phyloP scores from a whole-genome alignment of 805 yeast species.

The Wickerhamiella slavikovae region DNA sequence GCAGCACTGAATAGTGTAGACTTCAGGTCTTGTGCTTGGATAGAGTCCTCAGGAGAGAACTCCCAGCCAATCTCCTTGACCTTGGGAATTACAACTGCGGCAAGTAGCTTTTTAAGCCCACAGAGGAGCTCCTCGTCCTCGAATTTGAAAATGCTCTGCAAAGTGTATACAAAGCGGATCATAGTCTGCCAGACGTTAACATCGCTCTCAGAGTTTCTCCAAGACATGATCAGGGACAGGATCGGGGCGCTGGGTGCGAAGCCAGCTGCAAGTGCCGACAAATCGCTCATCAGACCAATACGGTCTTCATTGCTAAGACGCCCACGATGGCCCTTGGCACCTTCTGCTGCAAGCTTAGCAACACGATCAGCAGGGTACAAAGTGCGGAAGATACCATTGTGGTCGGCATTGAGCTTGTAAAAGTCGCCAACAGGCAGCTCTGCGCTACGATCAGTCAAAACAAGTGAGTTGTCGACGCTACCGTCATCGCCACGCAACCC shows the following conservation, averaged over 20 bases:
- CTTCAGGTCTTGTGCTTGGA: slow-evolving; percentile 41
- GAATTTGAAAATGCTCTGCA: slow-evolving; percentile 28
- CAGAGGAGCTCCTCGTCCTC: slow-evolving; percentile 23
- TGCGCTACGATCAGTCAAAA: slow-evolving; percentile 30
- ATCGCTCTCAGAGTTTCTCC: slow-evolving; percentile 31
- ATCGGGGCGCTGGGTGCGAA: slow-evolving; percentile 27
- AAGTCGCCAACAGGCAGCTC: slow-evolving; percentile 26
- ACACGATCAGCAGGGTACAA: slow-evolving; percentile 32
- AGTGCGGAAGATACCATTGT: slow-evolving; percentile 40
- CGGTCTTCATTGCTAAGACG: slow-evolving; percentile 35
- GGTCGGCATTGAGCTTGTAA: slow-evolving; percentile 41
- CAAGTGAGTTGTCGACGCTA: slow-evolving; percentile 32
- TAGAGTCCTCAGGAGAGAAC: slow-evolving; percentile 35
- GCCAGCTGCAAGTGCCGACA: slow-evolving; percentile 35
- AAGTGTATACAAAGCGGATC: slow-evolving; percentile 20
- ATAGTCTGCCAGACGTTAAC: slow-evolving; percentile 34
- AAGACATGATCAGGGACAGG: slow-evolving; percentile 27
- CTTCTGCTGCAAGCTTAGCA: slow-evolving; percentile 31
- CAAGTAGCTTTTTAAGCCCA: slow-evolving; percentile 25
- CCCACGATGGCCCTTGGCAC: slow-evolving; percentile 27
- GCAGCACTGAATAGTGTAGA: slow-evolving; percentile 27
- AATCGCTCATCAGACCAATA: slow-evolving; percentile 43
- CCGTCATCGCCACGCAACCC: slow-evolving; percentile 34
- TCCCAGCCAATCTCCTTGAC: slow-evolving; percentile 42
- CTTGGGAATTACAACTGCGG: slow-evolving; percentile 35